Evolutionary conservation across 805 yeast species (phyloP), one percentile per base, ranked within the genome.

Genomic region (Candida corydali): DNA sequence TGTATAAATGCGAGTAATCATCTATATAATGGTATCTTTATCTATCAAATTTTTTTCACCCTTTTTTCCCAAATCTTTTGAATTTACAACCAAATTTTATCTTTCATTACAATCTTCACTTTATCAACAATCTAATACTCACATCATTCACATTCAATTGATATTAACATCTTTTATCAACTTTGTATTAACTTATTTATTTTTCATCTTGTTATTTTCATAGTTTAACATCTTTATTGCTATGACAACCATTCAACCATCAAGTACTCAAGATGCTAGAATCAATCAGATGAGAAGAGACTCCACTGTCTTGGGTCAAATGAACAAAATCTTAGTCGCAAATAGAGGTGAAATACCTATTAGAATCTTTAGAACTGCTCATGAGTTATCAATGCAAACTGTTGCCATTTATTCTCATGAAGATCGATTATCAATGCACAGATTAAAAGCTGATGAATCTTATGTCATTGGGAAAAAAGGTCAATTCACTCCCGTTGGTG

Each of bases 381-480:
- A 93, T 66, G 98, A 91, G 65, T 73, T 91, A 55, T 84, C 95
- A 16, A 86, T 93, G 95, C 88, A 86, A 55, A 89, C 98, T 0
- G 96, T 93, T 28, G 98, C 98, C 31, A 83, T 91, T 56, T 91
- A 88, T 63, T 88, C 97, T 24, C 95, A 91, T 59, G 97, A 93
- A 65, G 98, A 91, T 62, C 73, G 95, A 44, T 72, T 91, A 52
- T 83, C 95, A 9, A 86, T 88, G 89, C 98, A 93, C 68, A 75
- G 97, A 54, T 71, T 91, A 57, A 93, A 87, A 65, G 93, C 96
- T 10, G 96, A 87, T 58, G 96, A 87, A 65, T 85, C 95, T 24
- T 91, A 89, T 54, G 93, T 80, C 42, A 85, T 91, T 55, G 98
- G 98, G 39, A 77, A 76, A 46, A 78, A 80, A 53, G 96, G 96